These are phyloP conservation scores for Hypoxylon sp. DNA, from an alignment of 2,329 filamentous ascomycete species.

Conservation along the genomic window DNA sequence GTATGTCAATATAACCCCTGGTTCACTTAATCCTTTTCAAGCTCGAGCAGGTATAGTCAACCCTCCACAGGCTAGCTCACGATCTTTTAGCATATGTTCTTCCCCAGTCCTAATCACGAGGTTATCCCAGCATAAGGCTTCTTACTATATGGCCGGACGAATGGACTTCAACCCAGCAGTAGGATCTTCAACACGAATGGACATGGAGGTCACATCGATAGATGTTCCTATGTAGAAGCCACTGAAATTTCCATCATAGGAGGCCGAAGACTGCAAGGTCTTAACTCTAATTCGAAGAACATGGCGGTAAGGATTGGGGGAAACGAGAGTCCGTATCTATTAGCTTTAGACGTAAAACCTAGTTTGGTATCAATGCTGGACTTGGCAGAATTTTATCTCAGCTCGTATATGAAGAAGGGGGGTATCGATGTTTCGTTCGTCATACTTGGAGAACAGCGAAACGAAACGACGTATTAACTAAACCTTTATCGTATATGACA, in stretches of 20 bases:
- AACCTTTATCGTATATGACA: neutral
- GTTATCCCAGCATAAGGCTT: neutral
- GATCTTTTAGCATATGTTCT: neutral
- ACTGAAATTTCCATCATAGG: neutral
- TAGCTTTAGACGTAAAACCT: slow-evolving; percentile 21
- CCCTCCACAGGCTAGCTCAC: neutral
- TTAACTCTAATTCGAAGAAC: slow-evolving; percentile 10
- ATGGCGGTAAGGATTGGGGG: neutral
- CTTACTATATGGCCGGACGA: neutral
- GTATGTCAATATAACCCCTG: neutral
- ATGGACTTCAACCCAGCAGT: neutral
- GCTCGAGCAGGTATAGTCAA: neutral
- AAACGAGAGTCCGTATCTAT: neutral
- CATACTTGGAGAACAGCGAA: neutral
- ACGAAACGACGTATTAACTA: neutral
- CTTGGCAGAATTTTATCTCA: slow-evolving; percentile 8
- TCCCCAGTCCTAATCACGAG: neutral
- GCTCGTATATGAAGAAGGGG: neutral
- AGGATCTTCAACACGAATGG: slow-evolving; percentile 1
- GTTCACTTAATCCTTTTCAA: neutral
- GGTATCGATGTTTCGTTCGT: neutral
- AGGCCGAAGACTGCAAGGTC: neutral
- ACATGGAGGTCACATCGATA: slow-evolving; percentile 17
- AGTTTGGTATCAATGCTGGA: slow-evolving; percentile 2
- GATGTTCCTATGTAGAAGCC: neutral